Evolutionary conservation across 2,329 filamentous ascomycete species (phyloP).

Genomic region (Aspergillus sp.): DNA sequence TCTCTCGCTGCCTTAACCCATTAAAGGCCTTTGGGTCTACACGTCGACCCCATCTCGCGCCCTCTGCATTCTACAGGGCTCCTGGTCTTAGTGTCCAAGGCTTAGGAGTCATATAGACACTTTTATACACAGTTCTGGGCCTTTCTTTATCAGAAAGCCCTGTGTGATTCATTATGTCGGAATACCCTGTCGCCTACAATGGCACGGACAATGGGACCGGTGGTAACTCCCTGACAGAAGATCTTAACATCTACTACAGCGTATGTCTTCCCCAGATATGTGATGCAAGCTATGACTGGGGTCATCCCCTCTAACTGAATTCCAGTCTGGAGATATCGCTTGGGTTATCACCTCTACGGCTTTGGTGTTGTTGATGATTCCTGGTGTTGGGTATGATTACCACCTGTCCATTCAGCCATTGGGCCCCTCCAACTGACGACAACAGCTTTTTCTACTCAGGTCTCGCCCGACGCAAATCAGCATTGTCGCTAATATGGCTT

Average conservation of each 20-base stretch:
- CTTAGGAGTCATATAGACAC: background rate
- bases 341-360: conserved; percentile 78
- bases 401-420: background rate
- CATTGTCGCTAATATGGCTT: conserved; percentile 81
- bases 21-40: background rate
- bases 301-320: conserved; percentile 16
- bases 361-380: conserved; percentile 88
- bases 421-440: conserved; percentile 12
- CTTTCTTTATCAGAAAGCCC: background rate
- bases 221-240: conserved; percentile 65
- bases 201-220: conserved; percentile 61
- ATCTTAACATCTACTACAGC: conserved; percentile 85
- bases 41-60: background rate
- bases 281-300: background rate
- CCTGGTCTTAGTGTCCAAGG: background rate
- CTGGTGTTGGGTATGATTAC: conserved; percentile 69
- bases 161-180: conserved; percentile 33
- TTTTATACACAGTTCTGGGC: background rate
- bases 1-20: background rate
- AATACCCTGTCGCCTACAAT: conserved; percentile 60
- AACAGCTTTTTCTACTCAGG: conserved; percentile 87
- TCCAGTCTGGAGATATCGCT: conserved; percentile 74
- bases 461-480: conserved; percentile 84
- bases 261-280: conserved; percentile 20
- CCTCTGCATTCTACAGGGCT: background rate